Base-by-base conservation (phyloP, 441 rosid genomes). In the Croton setiger region DNA sequence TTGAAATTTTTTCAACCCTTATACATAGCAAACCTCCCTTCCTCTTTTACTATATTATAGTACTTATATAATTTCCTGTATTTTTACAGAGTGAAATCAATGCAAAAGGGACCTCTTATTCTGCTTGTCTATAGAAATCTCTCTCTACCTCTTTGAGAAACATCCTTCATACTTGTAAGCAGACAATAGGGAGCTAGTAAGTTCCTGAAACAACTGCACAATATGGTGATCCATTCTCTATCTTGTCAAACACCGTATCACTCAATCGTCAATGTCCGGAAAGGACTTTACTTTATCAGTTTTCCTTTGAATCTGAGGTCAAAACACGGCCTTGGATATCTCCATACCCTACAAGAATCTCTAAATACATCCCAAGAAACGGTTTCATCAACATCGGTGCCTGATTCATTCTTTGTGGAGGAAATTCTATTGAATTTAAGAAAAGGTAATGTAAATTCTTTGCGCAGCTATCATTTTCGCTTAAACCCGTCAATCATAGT, bases 381-480 rank as follows among this genome's bases (percentile, higher is more conserved):
- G 18, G 23, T 70, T 18, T 60, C 84, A 31, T 64, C 86, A 41
- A 60, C 78, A 23, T 39, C 75, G 23, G 51, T 45, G 14, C 60
- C 79, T 0, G 84, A 86, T 75, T 77, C 85, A 8, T 80, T 83
- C 75, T 53, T 81, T 70, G 96, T 79, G 70, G 94, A 85, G 69
- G 88, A 87, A 70, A 82, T 91, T 49, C 63, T 85, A 54, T 71
- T 82, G 69, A 74, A 70, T 78, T 74, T 91, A 60, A 85, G 81
- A 78, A 88, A 81, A 71, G 85, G 87, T 63, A 83, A 82, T 41
- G 18, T 45, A 14, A 66, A 64, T 62, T 84, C 77, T 39, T 75
- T 81, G 35, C 80, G 53, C n/a, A 67, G 20, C 20, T 78, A 76
- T 62, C 76, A 71, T 48, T 69, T 69, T 79, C 81, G 72, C 21